A percentile compares a stretch with the other conserved stretches of the same genome.
These are phyloP conservation scores for Exophiala calicioides DNA, from an alignment of 2,329 filamentous ascomycete species.

Conservation along the genomic window DNA sequence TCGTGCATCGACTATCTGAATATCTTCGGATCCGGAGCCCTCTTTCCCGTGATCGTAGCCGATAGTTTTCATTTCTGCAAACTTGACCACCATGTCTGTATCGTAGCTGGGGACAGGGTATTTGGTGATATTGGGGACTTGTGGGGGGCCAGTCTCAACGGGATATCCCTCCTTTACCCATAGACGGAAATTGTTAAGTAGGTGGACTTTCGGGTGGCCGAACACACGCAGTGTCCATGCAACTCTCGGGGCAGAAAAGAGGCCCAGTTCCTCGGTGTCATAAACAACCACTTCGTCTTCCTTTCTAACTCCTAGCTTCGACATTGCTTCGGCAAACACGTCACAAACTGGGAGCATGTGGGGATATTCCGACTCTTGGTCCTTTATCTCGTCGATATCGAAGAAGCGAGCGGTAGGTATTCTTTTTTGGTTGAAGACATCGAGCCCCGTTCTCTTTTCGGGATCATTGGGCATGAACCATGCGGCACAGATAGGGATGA, in stretches of 20 bases:
- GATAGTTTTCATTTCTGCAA: conserved; percentile 78
- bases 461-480: conserved; percentile 96
- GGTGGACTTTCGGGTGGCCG: conserved; percentile 82
- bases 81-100: conserved; percentile 69
- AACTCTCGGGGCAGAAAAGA: conserved; percentile 90
- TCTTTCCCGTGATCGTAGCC: conserved; percentile 77
- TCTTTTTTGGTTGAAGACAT: conserved; percentile 77
- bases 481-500: conserved; percentile 85
- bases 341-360: conserved; percentile 90
- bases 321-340: conserved; percentile 84
- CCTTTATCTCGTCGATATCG: conserved; percentile 88
- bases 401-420: conserved; percentile 94
- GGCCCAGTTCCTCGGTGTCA: conserved; percentile 84
- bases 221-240: conserved; percentile 92
- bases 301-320: conserved; percentile 77
- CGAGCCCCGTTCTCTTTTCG: conserved; percentile 70
- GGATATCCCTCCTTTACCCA: conserved; percentile 85
- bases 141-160: conserved; percentile 68
- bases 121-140: conserved; percentile 41
- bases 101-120: conserved; percentile 60
- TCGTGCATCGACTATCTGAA: conserved; percentile 88
- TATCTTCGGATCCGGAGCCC: conserved; percentile 73
- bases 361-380: conserved; percentile 83
- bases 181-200: conserved; percentile 93
- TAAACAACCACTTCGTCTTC: conserved; percentile 95